phyloP scores from a whole-genome alignment of 73 alveolate genomes.

The Stentor coeruleus region DNA sequence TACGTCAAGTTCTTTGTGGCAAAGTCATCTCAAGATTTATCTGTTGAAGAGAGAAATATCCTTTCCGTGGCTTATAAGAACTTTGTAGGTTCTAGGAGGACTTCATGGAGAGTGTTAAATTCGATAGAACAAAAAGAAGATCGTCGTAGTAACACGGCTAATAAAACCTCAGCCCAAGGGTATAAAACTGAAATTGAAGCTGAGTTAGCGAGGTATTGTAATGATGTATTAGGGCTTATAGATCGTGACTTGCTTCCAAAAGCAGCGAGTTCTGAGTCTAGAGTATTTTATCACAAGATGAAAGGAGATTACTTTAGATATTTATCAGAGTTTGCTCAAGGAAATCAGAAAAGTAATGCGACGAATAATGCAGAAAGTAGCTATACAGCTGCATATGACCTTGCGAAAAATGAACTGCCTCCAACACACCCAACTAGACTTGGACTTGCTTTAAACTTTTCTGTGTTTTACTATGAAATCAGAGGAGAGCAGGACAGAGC shows the following conservation, averaged over 20 bases:
- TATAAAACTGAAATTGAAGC: constrained; percentile 58
- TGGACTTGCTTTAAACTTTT: no score
- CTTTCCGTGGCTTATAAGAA: constrained; percentile 67
- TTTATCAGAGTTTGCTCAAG: constrained; percentile 47
- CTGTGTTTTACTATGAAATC: no score
- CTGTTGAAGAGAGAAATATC: constrained; percentile 44
- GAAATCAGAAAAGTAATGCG: constrained; percentile 36
- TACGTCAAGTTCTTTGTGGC: constrained; percentile 37
- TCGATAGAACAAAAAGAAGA: no score
- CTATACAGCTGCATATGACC: constrained; percentile 42
- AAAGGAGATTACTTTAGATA: constrained; percentile 76
- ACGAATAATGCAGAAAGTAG: constrained; percentile 50
- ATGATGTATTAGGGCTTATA: constrained; percentile 39
- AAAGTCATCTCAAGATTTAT: constrained; percentile 43
- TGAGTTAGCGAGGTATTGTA: constrained; percentile 59
- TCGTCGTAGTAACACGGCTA: no score
- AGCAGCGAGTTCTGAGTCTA: constrained; percentile 39
- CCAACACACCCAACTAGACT: no score
- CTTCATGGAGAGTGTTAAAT: constrained; percentile 75
- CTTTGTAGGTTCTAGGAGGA: constrained; percentile 60
- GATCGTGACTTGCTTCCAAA: constrained; percentile 38
- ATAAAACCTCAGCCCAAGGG: no score
- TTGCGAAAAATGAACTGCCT: constrained; percentile 32
- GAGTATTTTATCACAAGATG: constrained; percentile 70
- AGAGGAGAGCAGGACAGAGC: constrained; percentile 22